Base-by-base conservation (phyloP, 805 yeast species). In the Pachysolen tannophilus region DNA sequence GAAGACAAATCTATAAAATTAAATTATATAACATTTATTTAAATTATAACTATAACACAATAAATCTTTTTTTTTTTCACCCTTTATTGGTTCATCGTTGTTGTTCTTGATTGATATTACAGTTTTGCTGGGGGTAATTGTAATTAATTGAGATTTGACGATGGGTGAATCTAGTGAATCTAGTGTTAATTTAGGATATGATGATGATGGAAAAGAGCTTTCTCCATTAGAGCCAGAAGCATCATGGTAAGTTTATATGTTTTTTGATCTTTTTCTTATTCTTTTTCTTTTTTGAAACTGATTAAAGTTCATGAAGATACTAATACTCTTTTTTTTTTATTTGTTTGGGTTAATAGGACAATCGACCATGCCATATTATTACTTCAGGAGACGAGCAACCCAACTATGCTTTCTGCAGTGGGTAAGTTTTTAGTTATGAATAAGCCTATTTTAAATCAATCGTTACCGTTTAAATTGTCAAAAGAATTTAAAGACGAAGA, bases 341-440 rank as follows among this genome's bases (percentile, higher is more conserved):
- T 23, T 5, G 10, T 5, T 8, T 23, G 26, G 5, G 10, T 25
- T 3, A 5, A 14, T 15, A 37, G 40, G 40, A 37, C 36, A 15
- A 16, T 37, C 18, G 33, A 32, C 28, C 35, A 37, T 16, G 40
- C 40, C 27, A 11, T 32, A n/a, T 8, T 30, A n/a, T 14, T 37
- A 8, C 20, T 37, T 5, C 24, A 20, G 25, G 37, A 37, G 7
- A 20, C 26, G 3, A 30, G 26, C 5, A 34, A 37, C 20, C 33
- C 35, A 8, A n/a, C 15, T 4, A 26, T 25, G 3, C 18, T 28
- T 18, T 20, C 18, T 2, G 19, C 32, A 2, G 15, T 37, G 14
- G 39, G 34, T n/a, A 18, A 18, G 21, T 40, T 40, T 20, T n/a
- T 40, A 13, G 26, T 26, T 5, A 6, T 15, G 6, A 28, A 34